Base-by-base conservation (phyloP, 768 basidiomycete genomes). In the Russula earlei region DNA sequence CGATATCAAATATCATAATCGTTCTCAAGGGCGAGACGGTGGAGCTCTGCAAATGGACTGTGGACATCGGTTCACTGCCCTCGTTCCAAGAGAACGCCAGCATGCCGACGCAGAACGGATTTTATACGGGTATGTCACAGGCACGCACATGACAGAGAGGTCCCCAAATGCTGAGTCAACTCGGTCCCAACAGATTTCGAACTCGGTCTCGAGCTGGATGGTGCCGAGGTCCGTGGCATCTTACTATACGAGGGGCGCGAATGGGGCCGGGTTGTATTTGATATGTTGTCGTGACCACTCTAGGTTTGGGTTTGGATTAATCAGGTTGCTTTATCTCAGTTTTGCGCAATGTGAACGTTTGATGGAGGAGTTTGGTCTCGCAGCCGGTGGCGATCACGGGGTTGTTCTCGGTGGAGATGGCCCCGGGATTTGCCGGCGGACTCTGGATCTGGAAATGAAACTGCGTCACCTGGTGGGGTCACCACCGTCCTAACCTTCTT, bases 41-140 rank as follows among this genome's bases (percentile, higher is more conserved):
- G 58, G 86, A 89, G 66, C 70, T 89, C 45, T 89, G 87, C 72
- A 84, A 86, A 70, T 92, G 90, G 90, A 91, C 85, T 10, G 89
- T 92, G 33, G 85, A 92, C 68, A 75, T 92, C 49, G 80, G 81
- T 41, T 77, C 84, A 24, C 70, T 92, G 50, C 90, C 90, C 37
- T 82, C 81, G 47, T 91, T 91, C 74, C 83, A 79, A 66, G 80
- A 82, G 59, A 83, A 85, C 61, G 84, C 85, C 48, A 71, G 70
- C n/a, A 64, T 74, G 54, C 75, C 81, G 10, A 74, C 77, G 41
- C 67, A 72, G 37, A 73, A 74, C 47, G 88, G 87, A 9, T 91
- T 91, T 70, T 92, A 87, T 65, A 88, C 87, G 49, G 88, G 86
- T 85, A 61, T 57, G 77, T 66, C 33, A 14, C 34, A 15, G 5